These are phyloP conservation scores for Beauveria australis DNA, from an alignment of 2,329 filamentous ascomycete species.

Conservation along the genomic window DNA sequence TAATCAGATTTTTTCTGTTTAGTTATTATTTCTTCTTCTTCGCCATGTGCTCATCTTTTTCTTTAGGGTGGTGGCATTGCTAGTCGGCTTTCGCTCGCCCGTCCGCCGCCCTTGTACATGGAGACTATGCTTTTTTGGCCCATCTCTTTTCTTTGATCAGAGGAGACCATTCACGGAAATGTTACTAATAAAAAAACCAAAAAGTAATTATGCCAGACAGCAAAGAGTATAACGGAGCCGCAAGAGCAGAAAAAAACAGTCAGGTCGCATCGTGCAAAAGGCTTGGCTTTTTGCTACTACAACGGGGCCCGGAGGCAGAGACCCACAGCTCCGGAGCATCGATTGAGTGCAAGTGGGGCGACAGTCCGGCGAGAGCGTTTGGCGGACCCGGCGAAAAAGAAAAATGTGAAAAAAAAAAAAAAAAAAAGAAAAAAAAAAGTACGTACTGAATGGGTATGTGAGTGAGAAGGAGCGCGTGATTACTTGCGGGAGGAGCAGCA, in stretches of 20 bases:
- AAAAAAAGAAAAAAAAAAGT: not conserved
- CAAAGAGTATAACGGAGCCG: not conserved
- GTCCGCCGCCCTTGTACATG: not conserved
- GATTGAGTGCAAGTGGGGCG: not conserved
- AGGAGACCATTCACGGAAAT: not conserved
- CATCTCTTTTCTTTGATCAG: not conserved
- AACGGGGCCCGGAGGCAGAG: not conserved
- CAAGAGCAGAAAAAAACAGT: not conserved
- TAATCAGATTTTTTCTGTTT: not conserved
- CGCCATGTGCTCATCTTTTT: not conserved
- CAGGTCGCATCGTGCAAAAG: not conserved
- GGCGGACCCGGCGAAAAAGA: not conserved
- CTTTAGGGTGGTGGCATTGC: not conserved
- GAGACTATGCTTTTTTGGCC: not conserved
- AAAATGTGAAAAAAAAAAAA: too few relatives aligned
- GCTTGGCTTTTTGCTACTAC: not conserved
- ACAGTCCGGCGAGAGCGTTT: conserved; percentile 1
- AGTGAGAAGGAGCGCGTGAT: not conserved
- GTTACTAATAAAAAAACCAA: not conserved
- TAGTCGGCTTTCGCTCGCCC: conserved; percentile 1
- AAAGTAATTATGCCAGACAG: not conserved
- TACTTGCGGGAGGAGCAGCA: not conserved
- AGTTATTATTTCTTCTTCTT: not conserved
- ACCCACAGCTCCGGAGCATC: conserved; percentile 7
- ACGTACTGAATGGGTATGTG: not conserved